These are phyloP conservation scores for Castanea crenata DNA, from an alignment of 306 rosid genomes.

Conservation along the genomic window DNA sequence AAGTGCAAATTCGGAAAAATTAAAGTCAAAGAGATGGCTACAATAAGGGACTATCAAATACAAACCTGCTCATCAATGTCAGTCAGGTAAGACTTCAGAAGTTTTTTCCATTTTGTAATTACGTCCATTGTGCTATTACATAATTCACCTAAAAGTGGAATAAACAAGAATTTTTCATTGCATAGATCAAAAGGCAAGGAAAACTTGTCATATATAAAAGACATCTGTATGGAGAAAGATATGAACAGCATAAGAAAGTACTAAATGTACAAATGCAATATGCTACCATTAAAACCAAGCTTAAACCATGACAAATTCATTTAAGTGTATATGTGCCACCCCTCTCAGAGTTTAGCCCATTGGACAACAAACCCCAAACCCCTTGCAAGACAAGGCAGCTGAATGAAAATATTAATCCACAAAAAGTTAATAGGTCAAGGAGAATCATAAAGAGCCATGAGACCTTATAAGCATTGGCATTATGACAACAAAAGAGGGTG, in stretches of 20 bases:
- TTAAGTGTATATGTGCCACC: background rate
- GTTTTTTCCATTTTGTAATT: conserved; percentile 68
- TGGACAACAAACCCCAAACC: background rate
- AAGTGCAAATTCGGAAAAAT: background rate
- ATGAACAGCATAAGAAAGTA: background rate
- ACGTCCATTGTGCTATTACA: conserved; percentile 43
- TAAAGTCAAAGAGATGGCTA: background rate
- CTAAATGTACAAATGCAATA: conserved; percentile 4
- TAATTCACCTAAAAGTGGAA: conserved; percentile 56
- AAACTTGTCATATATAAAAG: background rate
- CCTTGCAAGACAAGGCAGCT: background rate
- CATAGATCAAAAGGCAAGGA: background rate
- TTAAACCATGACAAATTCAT: background rate
- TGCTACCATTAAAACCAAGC: background rate
- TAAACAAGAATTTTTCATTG: conserved; percentile 1
- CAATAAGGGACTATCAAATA: conserved; percentile 3
- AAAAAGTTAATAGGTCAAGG: too few species aligned
- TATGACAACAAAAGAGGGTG: too few species aligned
- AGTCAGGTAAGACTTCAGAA: conserved; percentile 65
- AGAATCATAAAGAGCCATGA: too few species aligned
- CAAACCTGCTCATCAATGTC: conserved; percentile 91
- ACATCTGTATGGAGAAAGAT: background rate
- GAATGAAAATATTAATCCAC: background rate
- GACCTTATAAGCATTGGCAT: too few species aligned
- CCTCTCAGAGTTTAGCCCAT: background rate